Evolutionary conservation across 2,329 filamentous ascomycete genomes (phyloP), one percentile per base, ranked within the genome.

Genomic region (Nemania abortiva): DNA sequence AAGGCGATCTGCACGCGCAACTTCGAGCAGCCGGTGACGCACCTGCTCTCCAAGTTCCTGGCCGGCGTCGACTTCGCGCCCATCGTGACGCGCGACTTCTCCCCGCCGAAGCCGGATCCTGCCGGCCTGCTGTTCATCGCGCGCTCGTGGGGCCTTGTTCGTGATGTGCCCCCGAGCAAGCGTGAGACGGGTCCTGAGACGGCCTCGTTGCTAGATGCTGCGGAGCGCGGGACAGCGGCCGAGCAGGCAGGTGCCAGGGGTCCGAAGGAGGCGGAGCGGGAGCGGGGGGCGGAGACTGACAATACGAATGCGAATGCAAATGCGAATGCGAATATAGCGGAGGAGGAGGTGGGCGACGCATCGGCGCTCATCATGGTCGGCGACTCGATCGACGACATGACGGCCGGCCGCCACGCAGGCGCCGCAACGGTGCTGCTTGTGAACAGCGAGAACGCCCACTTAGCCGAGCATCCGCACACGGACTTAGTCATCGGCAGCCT

Each of bases 1-100:
- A 96, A 97, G 80, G 95, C 89, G 18, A 94, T 98, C 72, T 98
- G 95, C 82, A 98, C 96, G 2, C 88, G 96, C 77, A 98, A 99
- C 83, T 98, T 98, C 77, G 93, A 95, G 75, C 83, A 88, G 7
- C 93, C 93, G 6, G 93, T 96, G 1, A 82, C 86, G 55, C 91
- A 95, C 79, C 86, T 97, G 2, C 85, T 98, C 3, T 82, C 82
- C 60, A 96, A 90, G 57, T 96, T 96, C 79, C 85, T 98, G 9
- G 84, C 87, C 0, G 85, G 83, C 1, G 88, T 90, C 67, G 81
- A 61, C 49, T 97, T 98, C 79, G 79, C 86, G 22, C 95, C 95
- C 6, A 90, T 98, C 73, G 85, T 98, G 47, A 98, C 95, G 7
- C 87, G 95, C 11, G 94, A 94, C 65, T 96, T 94, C 81, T 86